Percentiles rank a stretch among this genome's conserved stretches.
These are phyloP conservation scores for Lodderomyces oxycetoniae DNA, from an alignment of 1,139 yeast species.

Conservation along the genomic window DNA sequence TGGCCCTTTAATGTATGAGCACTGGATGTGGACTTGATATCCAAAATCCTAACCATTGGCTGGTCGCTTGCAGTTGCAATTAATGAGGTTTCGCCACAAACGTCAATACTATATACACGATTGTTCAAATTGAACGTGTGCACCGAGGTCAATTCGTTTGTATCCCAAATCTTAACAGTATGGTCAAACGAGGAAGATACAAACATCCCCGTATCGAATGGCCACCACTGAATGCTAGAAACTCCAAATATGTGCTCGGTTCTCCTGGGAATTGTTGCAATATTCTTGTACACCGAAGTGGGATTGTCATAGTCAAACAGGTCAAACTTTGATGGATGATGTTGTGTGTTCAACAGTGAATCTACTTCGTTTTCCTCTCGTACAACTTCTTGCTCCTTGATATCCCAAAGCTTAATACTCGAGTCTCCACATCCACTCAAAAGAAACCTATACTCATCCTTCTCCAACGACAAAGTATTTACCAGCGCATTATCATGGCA, in stretches of 20 bases:
- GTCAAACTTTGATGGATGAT: slow-evolving; percentile 14
- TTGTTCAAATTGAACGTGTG: slow-evolving; percentile 55
- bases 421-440: slow-evolving; percentile 80
- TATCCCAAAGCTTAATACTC: slow-evolving; percentile 60
- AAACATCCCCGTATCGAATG: slow-evolving; percentile 81
- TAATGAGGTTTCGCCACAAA: slow-evolving; percentile 41
- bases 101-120: slow-evolving; percentile 54
- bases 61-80: slow-evolving; percentile 72
- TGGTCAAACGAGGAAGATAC: slow-evolving; percentile 78
- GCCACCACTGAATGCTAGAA: slow-evolving; percentile 83
- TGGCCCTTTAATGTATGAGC: slow-evolving; percentile 69
- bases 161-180: slow-evolving; percentile 77
- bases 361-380: slow-evolving; percentile 17
- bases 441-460: slow-evolving; percentile 43
- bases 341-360: slow-evolving; percentile 4
- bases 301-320: slow-evolving; percentile 27
- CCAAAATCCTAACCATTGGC: slow-evolving; percentile 65
- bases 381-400: slow-evolving; percentile 17
- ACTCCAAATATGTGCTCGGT: slow-evolving; percentile 68
- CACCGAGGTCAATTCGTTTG: slow-evolving; percentile 57
- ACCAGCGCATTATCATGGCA: slow-evolving; percentile 49
- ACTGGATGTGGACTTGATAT: slow-evolving; percentile 64
- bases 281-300: slow-evolving; percentile 17
- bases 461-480: slow-evolving; percentile 64
- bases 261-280: slow-evolving; percentile 49